Conservation (phyloP, 2,329 filamentous ascomycete genomes). For the Colletotrichum sp. region DNA sequence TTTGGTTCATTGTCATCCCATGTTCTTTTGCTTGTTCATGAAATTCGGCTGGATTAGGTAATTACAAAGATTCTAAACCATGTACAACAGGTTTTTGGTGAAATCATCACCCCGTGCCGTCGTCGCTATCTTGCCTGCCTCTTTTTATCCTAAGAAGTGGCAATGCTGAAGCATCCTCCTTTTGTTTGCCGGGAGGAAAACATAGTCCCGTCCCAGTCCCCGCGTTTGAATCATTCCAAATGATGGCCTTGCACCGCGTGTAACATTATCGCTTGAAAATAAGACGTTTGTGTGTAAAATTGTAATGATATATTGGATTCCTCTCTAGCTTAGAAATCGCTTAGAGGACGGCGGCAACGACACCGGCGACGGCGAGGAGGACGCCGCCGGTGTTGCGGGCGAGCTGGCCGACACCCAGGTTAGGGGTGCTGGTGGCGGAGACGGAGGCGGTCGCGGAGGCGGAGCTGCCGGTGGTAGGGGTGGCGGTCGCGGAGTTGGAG, state of each 20-base stretch:
- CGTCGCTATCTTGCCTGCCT: neutral
- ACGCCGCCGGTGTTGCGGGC: constrained; percentile 37
- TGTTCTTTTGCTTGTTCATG: neutral
- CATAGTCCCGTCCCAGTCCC: neutral
- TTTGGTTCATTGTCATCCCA: neutral
- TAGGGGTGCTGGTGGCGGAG: constrained; percentile 23
- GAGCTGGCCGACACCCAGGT: constrained; percentile 32
- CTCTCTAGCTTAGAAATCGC: neutral
- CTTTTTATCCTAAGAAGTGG: neutral
- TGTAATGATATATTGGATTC: neutral
- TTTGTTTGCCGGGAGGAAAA: neutral
- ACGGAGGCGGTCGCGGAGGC: constrained; percentile 22
- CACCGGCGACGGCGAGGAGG: constrained; percentile 41
- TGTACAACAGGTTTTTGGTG: neutral
- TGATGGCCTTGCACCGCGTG: neutral
- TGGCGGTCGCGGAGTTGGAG: constrained; percentile 25
- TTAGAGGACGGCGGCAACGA: constrained; percentile 42
- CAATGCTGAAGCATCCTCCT: neutral
- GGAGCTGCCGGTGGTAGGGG: constrained; percentile 23
- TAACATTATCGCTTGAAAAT: neutral
- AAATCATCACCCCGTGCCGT: neutral
- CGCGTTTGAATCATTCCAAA: neutral
- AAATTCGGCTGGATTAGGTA: constrained; percentile 9
- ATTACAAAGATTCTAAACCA: constrained; percentile 17
- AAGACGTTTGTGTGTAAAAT: neutral